A percentile compares a stretch with the other conserved stretches of the same genome.
phyloP scores from a whole-genome alignment of 129 eudicot genomes.

The Escallonia herrerae region DNA sequence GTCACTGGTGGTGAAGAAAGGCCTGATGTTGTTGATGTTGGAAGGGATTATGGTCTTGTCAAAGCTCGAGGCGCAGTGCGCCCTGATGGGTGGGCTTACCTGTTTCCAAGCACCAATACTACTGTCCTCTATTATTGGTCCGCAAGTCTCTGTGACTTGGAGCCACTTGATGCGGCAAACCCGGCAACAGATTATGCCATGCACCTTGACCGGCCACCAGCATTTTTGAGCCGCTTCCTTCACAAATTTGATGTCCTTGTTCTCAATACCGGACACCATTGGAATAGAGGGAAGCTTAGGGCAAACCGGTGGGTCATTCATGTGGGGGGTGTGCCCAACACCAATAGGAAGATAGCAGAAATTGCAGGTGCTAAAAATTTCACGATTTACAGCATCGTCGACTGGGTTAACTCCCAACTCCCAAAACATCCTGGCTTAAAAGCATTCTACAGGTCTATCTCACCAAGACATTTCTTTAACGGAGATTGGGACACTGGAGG shows the following conservation, averaged over 20 bases:
- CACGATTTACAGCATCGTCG: constrained; percentile 53
- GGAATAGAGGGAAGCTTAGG: constrained; percentile 83
- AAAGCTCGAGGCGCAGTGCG: constrained; percentile 51
- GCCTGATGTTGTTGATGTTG: constrained; percentile 58
- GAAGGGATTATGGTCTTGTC: constrained; percentile 61
- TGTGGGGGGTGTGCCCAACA: constrained; percentile 60
- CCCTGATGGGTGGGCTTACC: constrained; percentile 89
- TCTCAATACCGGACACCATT: constrained; percentile 86
- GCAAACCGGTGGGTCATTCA: constrained; percentile 77
- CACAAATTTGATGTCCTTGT: constrained; percentile 53
- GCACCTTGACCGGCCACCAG: constrained; percentile 87
- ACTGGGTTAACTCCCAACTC: constrained; percentile 63
- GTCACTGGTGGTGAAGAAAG: constrained; percentile 60
- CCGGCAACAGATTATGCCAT: constrained; percentile 45
- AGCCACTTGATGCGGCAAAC: constrained; percentile 36
- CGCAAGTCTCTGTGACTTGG: constrained; percentile 66
- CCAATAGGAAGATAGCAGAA: constrained; percentile 38
- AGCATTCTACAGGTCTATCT: constrained; percentile 72
- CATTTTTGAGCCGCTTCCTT: constrained; percentile 50
- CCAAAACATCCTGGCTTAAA: constrained; percentile 51
- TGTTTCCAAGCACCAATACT: constrained; percentile 61
- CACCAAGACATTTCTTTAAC: constrained; percentile 91
- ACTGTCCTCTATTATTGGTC: constrained; percentile 89
- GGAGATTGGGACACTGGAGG: constrained; percentile 99
- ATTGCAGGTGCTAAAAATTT: constrained; percentile 62